Percentiles rank a stretch among this genome's conserved stretches.
phyloP scores from a whole-genome alignment of 1,284 basidiomycete species.

The Pisolithus thermaeus region DNA sequence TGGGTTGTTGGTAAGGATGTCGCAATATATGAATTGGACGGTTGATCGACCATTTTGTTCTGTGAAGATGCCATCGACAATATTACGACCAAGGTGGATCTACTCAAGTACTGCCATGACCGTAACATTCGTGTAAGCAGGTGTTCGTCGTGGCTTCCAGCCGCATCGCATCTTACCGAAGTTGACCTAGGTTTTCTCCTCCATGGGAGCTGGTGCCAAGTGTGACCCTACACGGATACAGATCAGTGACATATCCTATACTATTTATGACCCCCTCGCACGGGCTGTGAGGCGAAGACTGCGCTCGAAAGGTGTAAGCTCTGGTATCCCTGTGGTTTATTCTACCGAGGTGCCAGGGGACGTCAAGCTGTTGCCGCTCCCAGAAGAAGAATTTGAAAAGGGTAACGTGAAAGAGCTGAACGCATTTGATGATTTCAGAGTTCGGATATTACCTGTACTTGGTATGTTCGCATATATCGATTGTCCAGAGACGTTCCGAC shows the following conservation, averaged over 20 bases:
- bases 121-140: slow-evolving; percentile 60
- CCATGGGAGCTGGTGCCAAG: slow-evolving; percentile 98
- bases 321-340: slow-evolving; percentile 91
- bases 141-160: not conserved
- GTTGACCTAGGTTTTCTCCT: slow-evolving; percentile 74
- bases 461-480: slow-evolving; percentile 34
- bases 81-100: slow-evolving; percentile 89
- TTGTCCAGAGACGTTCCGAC: not conserved
- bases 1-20: slow-evolving; percentile 75
- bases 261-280: slow-evolving; percentile 93
- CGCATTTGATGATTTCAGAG: slow-evolving; percentile 91
- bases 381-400: slow-evolving; percentile 89
- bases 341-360: slow-evolving; percentile 91
- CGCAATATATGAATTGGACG: slow-evolving; percentile 11
- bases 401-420: slow-evolving; percentile 89
- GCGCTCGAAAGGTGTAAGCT: slow-evolving; percentile 61
- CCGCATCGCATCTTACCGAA: slow-evolving; percentile 3
- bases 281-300: slow-evolving; percentile 83
- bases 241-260: slow-evolving; percentile 91
- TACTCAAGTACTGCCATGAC: slow-evolving; percentile 79
- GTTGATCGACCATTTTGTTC: not conserved
- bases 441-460: slow-evolving; percentile 84
- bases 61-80: slow-evolving; percentile 89
- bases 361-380: slow-evolving; percentile 83
- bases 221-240: slow-evolving; percentile 92